Evolutionary conservation across 805 yeast genomes (phyloP).

Genomic region (Henningerozyma blattae): DNA sequence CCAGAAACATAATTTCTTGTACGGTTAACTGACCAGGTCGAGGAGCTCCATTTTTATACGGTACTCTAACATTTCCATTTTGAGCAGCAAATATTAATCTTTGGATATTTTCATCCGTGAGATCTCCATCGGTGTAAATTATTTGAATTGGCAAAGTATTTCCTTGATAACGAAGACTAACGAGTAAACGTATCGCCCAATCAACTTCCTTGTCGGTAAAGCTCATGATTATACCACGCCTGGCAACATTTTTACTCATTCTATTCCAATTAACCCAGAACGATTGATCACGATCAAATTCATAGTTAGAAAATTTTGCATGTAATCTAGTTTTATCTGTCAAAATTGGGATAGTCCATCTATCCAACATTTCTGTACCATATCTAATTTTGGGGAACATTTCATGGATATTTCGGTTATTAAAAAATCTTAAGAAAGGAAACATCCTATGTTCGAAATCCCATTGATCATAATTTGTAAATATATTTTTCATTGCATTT

Average conservation of each 20-base stretch:
- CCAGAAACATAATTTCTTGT: slow-evolving; percentile 31
- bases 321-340: neutral
- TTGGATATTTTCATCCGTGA: slow-evolving; percentile 22
- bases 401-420: slow-evolving; percentile 2
- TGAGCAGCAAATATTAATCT: slow-evolving; percentile 26
- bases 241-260: slow-evolving; percentile 5
- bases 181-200: slow-evolving; percentile 27
- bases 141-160: slow-evolving; percentile 31
- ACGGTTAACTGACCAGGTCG: slow-evolving; percentile 1
- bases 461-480: slow-evolving; percentile 5
- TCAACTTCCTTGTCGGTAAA: slow-evolving; percentile 17
- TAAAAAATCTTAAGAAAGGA: slow-evolving; percentile 7
- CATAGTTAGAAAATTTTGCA: slow-evolving; percentile 1
- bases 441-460: slow-evolving; percentile 16
- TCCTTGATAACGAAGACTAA: slow-evolving; percentile 26
- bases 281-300: slow-evolving; percentile 3
- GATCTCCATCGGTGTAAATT: slow-evolving; percentile 25
- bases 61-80: neutral
- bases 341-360: slow-evolving; percentile 6
- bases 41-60: neutral
- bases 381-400: slow-evolving; percentile 6
- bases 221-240: slow-evolving; percentile 10
- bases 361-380: slow-evolving; percentile 2
- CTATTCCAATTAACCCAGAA: slow-evolving; percentile 9
- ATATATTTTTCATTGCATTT: neutral